Evolutionary conservation across 805 yeast genomes (phyloP), one percentile per base, ranked within the genome.

Genomic region (Ogataea nitratoaversa): DNA sequence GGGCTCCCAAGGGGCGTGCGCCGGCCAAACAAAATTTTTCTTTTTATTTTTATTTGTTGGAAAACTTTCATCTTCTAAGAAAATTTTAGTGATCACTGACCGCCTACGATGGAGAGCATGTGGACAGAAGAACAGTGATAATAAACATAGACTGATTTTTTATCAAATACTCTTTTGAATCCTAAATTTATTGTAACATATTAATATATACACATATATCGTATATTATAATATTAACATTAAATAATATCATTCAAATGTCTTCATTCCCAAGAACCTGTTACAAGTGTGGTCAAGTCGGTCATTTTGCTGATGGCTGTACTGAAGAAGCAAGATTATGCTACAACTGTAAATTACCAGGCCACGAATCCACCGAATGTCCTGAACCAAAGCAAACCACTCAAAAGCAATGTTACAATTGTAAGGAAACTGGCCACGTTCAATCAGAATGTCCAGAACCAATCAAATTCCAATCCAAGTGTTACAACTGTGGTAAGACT

Each of bases 271-370:
- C 68, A 53, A 85, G 83, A 77, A 82, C 91, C 49, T 85, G 95
- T 73, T 85, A 78, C 76, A 87, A 86, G 65, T 87, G 96, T 71
- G 96, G 96, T 60, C 86, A 85, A 69, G 75, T 83, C 54, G 95
- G 95, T 50, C 95, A 87, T 72, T 72, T 85, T 60, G 95, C 95
- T 53, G 93, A 84, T 61, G 83, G 78, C 61, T 89, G 97, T 71
- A 71, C 77, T 49, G 90, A 87, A 67, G 72, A 81, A 46, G 90
- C 84, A 65, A 82, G 90, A 71, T 72, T 87, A 61, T 87, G 96
- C 70, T 87, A 88, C 84, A 87, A 88, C 79, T 87, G 96, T 68
- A 85, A 82, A 62, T 75, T 82, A 65, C 83, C 95, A 45, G 93
- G 93, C 49, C 96, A 87, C 66, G 90, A 86, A 66, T 85, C 93